Conservation (phyloP, 2,329 filamentous ascomycete species). For the Botryotinia narcissicola region DNA sequence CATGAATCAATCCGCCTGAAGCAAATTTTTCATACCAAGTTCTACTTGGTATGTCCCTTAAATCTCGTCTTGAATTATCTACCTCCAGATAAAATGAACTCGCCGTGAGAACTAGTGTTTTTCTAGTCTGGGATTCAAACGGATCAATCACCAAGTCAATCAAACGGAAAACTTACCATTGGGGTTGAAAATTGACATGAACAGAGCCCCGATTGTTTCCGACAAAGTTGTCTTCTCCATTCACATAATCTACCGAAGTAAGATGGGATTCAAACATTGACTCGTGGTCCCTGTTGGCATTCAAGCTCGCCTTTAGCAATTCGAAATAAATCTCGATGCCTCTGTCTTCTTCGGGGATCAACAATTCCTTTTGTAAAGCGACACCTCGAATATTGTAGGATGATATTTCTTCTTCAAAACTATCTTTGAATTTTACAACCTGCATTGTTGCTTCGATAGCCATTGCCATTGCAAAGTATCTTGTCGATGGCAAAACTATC, state of each 20-base stretch:
- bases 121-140: neutral
- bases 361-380: slow-evolving; percentile 11
- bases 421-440: slow-evolving; percentile 26
- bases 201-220: neutral
- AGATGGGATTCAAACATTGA: neutral
- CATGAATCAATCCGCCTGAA: neutral
- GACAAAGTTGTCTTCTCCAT: neutral
- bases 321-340: slow-evolving; percentile 14
- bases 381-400: slow-evolving; percentile 15
- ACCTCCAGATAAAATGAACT: neutral
- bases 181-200: neutral
- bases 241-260: neutral
- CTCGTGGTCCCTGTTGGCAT: neutral
- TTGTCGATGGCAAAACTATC: slow-evolving; percentile 39
- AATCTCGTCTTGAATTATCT: neutral
- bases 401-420: slow-evolving; percentile 33
- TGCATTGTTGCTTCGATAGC: slow-evolving; percentile 25
- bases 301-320: too few species aligned
- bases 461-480: slow-evolving; percentile 31
- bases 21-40: neutral
- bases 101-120: neutral
- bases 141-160: neutral
- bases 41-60: neutral
- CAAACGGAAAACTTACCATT: neutral
- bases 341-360: slow-evolving; percentile 13